Conservation (phyloP, 306 rosid genomes). For the Citrullus colocynthis region DNA sequence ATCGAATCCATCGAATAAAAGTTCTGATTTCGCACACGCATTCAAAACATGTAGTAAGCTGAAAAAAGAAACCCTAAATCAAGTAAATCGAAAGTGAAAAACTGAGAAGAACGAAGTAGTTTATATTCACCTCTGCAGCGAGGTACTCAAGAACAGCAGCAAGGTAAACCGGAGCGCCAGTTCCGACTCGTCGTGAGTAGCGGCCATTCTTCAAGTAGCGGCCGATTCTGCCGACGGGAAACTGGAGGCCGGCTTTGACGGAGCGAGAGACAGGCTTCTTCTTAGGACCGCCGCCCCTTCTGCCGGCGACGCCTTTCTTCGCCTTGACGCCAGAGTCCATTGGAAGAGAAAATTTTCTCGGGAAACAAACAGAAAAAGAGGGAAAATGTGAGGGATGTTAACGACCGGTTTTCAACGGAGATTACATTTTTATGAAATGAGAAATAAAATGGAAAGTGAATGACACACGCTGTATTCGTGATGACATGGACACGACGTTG, state of each 20-base stretch:
- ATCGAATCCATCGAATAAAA: not conserved
- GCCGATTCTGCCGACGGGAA: conserved; percentile 36
- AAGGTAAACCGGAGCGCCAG: conserved; percentile 40
- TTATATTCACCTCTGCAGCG: conserved; percentile 28
- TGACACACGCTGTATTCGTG: not conserved
- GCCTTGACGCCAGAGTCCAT: conserved; percentile 24
- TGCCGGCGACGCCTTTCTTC: conserved; percentile 36
- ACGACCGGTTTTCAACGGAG: not conserved
- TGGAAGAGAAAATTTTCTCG: not conserved
- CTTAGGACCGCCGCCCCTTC: conserved; percentile 28
- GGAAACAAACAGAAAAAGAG: conserved; percentile 13
- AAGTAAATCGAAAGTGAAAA: not conserved
- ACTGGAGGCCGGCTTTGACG: conserved; percentile 32
- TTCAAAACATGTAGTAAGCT: not conserved
- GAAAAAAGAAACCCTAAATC: not conserved
- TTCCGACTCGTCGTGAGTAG: conserved; percentile 30
- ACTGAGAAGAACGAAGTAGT: not conserved
- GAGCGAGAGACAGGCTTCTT: conserved; percentile 36
- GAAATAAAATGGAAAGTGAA: not conserved
- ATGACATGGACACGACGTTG: not conserved
- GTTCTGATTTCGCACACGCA: not conserved
- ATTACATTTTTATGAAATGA: not conserved
- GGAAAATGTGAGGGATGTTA: not conserved
- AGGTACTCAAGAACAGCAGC: conserved; percentile 38
- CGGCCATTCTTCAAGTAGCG: conserved; percentile 39